These are phyloP conservation scores for Corchorus olitorius DNA, from an alignment of 345 rosid species.

Conservation along the genomic window DNA sequence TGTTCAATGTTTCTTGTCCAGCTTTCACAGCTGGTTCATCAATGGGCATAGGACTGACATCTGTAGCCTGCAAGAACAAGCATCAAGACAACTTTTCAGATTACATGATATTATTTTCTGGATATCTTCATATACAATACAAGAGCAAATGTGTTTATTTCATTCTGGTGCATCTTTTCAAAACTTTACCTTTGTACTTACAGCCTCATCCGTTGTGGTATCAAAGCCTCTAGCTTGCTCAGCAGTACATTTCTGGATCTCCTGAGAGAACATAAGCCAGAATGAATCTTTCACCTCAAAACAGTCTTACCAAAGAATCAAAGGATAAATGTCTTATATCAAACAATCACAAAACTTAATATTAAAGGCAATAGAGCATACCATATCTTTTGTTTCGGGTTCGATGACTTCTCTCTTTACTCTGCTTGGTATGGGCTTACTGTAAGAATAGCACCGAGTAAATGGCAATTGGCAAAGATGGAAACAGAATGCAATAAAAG, in stretches of 20 bases:
- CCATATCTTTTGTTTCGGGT: conserved; percentile 15
- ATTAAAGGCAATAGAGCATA: neutral
- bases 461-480: neutral
- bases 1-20: conserved; percentile 62
- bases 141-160: neutral
- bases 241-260: conserved; percentile 44
- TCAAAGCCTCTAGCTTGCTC: conserved; percentile 67
- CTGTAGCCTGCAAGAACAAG: conserved; percentile 48
- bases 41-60: conserved; percentile 50
- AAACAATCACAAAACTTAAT: neutral
- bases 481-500: neutral
- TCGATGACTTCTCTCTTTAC: conserved; percentile 23
- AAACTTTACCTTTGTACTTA: conserved; percentile 50
- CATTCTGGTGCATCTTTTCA: neutral
- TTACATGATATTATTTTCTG: neutral
- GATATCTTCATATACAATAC: neutral
- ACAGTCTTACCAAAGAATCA: neutral
- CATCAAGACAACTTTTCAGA: neutral
- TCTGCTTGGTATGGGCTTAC: conserved; percentile 23
- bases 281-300: neutral
- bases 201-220: conserved; percentile 45
- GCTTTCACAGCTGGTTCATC: conserved; percentile 67
- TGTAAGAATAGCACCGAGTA: neutral
- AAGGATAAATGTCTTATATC: neutral
- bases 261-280: conserved; percentile 40